A percentile compares a stretch with the other conserved stretches of the same genome.
phyloP scores from a whole-genome alignment of 2,329 filamentous ascomycete species.

The Verticillium klebahnii region DNA sequence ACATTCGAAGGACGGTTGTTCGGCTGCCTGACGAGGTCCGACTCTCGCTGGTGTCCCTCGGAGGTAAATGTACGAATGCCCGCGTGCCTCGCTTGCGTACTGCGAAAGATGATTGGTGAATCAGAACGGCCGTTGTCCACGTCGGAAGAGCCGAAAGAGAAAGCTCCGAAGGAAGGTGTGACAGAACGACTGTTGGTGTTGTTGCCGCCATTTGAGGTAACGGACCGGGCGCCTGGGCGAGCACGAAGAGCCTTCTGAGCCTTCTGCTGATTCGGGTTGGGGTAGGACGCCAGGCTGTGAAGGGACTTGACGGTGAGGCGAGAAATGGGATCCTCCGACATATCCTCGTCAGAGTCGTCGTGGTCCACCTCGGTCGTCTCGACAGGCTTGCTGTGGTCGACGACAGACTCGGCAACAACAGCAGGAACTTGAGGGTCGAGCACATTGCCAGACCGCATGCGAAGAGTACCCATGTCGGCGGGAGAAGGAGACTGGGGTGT shows the following conservation, averaged over 20 bases:
- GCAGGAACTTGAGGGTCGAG: constrained; percentile 8
- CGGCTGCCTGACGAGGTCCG: neutral
- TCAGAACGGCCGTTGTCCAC: neutral
- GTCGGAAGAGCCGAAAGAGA: constrained; percentile 1
- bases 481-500: neutral
- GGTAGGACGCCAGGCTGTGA: constrained; percentile 50
- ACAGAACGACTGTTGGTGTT: constrained; percentile 11
- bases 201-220: constrained; percentile 12
- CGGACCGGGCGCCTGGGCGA: constrained; percentile 12
- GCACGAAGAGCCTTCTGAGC: constrained; percentile 39
- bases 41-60: neutral
- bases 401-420: constrained; percentile 11
- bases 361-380: constrained; percentile 12
- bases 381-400: constrained; percentile 18
- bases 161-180: constrained; percentile 3
- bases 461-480: constrained; percentile 14
- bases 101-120: constrained; percentile 1
- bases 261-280: constrained; percentile 48
- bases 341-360: constrained; percentile 15
- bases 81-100: neutral
- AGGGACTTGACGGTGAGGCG: constrained; percentile 42
- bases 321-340: constrained; percentile 23
- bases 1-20: neutral
- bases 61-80: neutral
- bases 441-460: constrained; percentile 21